phyloP scores from a whole-genome alignment of 352 stramenopile genomes.

The Phytophthora pseudosyringae region DNA sequence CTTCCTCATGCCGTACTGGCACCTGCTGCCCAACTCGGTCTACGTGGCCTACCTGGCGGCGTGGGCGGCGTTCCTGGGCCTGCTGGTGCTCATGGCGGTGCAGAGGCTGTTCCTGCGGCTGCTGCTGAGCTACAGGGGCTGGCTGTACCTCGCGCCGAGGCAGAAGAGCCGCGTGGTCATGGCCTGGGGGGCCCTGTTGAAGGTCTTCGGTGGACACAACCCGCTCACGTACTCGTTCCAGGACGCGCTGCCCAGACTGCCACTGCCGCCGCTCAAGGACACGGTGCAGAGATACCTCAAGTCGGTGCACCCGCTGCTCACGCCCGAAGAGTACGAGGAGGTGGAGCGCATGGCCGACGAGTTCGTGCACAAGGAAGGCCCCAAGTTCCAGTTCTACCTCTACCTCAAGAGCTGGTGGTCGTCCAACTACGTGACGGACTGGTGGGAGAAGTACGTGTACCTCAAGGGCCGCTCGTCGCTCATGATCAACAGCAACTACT shows the following conservation, averaged over 20 bases:
- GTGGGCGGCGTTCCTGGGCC: constrained; percentile 79
- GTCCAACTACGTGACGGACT: constrained; percentile 91
- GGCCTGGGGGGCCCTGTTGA: constrained; percentile 79
- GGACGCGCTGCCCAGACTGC: constrained; percentile 90
- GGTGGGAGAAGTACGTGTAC: constrained; percentile 93
- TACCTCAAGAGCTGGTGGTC: constrained; percentile 92
- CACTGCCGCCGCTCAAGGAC: constrained; percentile 93
- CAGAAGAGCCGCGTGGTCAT: constrained; percentile 76
- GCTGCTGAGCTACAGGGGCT: constrained; percentile 88
- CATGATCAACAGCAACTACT: constrained; percentile 95
- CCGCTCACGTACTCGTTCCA: constrained; percentile 93
- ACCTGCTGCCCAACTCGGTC: constrained; percentile 65
- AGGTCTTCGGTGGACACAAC: constrained; percentile 81
- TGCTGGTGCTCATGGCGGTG: constrained; percentile 85
- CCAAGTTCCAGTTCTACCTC: constrained; percentile 91
- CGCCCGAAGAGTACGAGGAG: constrained; percentile 86
- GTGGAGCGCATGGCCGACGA: constrained; percentile 86
- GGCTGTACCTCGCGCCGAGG: constrained; percentile 80
- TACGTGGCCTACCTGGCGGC: constrained; percentile 88
- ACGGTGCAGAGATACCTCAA: constrained; percentile 93
- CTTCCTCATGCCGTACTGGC: constrained; percentile 73
- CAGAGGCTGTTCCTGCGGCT: constrained; percentile 85
- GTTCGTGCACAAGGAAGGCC: constrained; percentile 89
- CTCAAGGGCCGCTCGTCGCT: constrained; percentile 87
- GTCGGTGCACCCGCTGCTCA: constrained; percentile 92